Evolutionary conservation across 257 asterid species (phyloP).

Genomic region (Misopates orontium): DNA sequence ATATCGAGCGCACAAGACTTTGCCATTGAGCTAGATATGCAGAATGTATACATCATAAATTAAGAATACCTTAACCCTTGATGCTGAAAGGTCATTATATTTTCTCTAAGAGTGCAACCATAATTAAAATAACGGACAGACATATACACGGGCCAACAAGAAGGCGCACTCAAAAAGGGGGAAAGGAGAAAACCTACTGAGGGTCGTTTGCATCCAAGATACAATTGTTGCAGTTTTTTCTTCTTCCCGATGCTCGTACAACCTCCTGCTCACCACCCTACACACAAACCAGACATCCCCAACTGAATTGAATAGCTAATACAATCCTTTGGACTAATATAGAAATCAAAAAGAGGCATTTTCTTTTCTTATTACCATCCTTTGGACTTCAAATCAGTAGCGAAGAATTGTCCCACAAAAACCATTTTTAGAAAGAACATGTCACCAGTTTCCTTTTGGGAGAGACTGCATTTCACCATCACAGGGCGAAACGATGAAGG

Average conservation of each 20-base stretch:
- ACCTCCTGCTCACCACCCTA: constrained; percentile 81
- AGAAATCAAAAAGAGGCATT: not conserved
- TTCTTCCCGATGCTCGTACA: constrained; percentile 64
- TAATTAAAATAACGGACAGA: not conserved
- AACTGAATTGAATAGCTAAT: too few relatives aligned
- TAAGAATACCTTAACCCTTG: too few relatives aligned
- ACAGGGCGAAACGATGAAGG: constrained; percentile 21
- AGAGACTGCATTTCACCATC: too few relatives aligned
- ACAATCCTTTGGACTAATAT: not conserved
- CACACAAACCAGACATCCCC: constrained; percentile 25
- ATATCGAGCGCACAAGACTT: not conserved
- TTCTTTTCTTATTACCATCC: constrained; percentile 55
- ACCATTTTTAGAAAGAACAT: constrained; percentile 94
- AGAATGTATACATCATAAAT: too few relatives aligned
- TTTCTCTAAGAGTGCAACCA: too few relatives aligned
- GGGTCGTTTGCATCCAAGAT: constrained; percentile 69
- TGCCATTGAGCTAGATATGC: too few relatives aligned
- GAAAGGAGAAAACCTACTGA: constrained; percentile 28
- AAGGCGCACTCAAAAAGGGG: too few relatives aligned
- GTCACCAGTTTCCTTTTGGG: too few relatives aligned
- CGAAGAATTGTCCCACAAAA: constrained; percentile 78
- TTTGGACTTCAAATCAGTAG: constrained; percentile 56
- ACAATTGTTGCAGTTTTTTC: constrained; percentile 53
- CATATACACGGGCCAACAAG: too few relatives aligned
- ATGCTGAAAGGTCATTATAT: too few relatives aligned